Base-by-base conservation (phyloP, 2,329 filamentous ascomycete species). In the Blastomyces silverae region DNA sequence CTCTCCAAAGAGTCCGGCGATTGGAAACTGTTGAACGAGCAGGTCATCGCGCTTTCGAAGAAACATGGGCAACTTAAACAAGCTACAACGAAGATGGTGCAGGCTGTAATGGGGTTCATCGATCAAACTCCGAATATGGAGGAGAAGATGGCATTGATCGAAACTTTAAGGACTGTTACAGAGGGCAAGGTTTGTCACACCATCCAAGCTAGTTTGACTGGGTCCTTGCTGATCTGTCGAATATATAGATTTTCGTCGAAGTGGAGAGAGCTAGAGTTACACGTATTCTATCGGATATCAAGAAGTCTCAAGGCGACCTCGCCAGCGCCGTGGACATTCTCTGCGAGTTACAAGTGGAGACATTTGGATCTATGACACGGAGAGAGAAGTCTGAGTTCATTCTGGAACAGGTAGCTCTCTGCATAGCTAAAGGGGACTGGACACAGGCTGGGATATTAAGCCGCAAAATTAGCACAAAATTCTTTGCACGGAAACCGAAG, bases 21-120 rank as follows among this genome's bases (percentile, higher is more conserved):
- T 78, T 99, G 94, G 94, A 88, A 87, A 77, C 81, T 97, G 73
- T 85, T 99, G 80, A 97, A 96, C 77, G 94, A 99, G 80, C 94
- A 99, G 81, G 91, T 96, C 68, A 84, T 96, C 72, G 84, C 97
- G 69, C 84, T 99, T 65, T 97, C 94, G 70, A 99, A 99, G 87
- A 99, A 99, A 83, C 94, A 99, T 89, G 91, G 92, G 73, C 94
- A 99, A 82, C 92, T 99, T 75, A 99, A 99, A 80, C 94, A 97
- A 80, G 94, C 94, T 74, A 94, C 92, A 73, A 97, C 94, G 72
- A 94, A 93, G 83, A 99, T 99, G 94, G 92, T 99, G 67, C 94
- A 99, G 83, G 89, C 88, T 59, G 92, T 96, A 68, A 96, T 99
- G 88, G 84, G 82, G 66, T 97, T 97, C 78, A 80, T 99, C 73